Base-by-base conservation (phyloP, 495 filamentous ascomycete genomes). In the Chaetomium fimeti region DNA sequence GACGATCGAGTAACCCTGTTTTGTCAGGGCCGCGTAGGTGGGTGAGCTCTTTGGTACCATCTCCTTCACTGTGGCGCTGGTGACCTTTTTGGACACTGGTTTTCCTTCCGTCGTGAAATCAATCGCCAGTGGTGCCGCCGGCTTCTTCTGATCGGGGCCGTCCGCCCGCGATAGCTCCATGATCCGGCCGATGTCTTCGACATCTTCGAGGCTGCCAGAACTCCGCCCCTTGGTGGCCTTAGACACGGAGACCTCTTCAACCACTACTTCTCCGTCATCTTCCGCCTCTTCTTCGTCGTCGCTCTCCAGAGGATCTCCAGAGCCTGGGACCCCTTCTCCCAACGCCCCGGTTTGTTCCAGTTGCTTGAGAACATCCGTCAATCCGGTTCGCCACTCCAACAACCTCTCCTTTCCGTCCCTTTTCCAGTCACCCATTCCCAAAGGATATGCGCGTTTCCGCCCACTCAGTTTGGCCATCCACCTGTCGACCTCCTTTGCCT, bases 391-490 rank as follows among this genome's bases (percentile, higher is more conserved):
- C 93, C 93, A 98, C 70, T 96, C 91, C 22, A 81, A 76, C 51
- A 97, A 69, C 29, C 87, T 80, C 25, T 81, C 70, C 45, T 79
- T 76, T 15, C 85, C 85, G 70, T 93, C 88, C 22, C 79, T 83
- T 75, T 92, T 96, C 52, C 89, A 84, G 78, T 97, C 92, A 1
- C 89, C 91, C 81, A 93, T 87, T 2, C 93, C 93, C 3, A 98
- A 76, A 2, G 93, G 94, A 68, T 87, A 97, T 0, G 91, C 85
- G 61, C 81, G 78, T 74, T 90, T 94, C 65, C 86, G 82, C 3
- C 86, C 89, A 0, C 91, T 96, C 61, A 98, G 79, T 69, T 89
- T 94, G 40, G 93, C 93, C 87, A 98, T 89, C 94, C 93, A 98
- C 71, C 88, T 93, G 69, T 98, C 93, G 1, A 94, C 81, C 60